Evolutionary conservation across 2,329 filamentous ascomycete species (phyloP).

Genomic region (Scedosporium minutisporum): DNA sequence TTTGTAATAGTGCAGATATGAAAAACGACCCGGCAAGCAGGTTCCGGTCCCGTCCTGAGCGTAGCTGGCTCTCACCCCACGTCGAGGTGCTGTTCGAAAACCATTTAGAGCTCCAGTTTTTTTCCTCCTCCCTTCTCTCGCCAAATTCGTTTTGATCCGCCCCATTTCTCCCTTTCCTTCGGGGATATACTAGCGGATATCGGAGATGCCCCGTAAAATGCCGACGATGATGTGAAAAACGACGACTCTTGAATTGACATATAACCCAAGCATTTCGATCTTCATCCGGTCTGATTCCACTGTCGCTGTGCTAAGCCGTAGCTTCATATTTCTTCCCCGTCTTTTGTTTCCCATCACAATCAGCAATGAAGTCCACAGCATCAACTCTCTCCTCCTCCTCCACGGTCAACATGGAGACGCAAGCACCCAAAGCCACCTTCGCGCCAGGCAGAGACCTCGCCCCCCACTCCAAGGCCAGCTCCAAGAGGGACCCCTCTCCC

Average conservation of each 20-base stretch:
- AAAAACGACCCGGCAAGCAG: not conserved
- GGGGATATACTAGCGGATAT: no score
- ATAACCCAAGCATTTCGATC: no score
- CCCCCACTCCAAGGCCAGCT: not conserved
- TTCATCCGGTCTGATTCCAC: no score
- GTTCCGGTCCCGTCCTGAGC: not conserved
- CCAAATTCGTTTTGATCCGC: no score
- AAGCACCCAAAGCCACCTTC: not conserved
- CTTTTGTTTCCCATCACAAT: not conserved
- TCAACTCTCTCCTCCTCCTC: not conserved
- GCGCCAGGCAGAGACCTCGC: not conserved
- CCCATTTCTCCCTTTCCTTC: no score
- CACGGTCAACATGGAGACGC: not conserved
- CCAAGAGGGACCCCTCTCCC: not conserved
- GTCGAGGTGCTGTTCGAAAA: not conserved
- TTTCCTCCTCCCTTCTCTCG: no score
- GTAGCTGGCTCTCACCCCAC: not conserved
- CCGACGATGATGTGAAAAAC: no score
- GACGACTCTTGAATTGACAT: no score
- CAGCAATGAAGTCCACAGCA: not conserved
- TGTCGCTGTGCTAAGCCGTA: no score
- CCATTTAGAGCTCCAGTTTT: not conserved
- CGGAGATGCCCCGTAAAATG: no score
- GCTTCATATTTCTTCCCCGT: no score
- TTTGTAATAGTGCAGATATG: no score